These are phyloP conservation scores for Tulasnella sp. DNA, from an alignment of 768 basidiomycete species.

Conservation along the genomic window DNA sequence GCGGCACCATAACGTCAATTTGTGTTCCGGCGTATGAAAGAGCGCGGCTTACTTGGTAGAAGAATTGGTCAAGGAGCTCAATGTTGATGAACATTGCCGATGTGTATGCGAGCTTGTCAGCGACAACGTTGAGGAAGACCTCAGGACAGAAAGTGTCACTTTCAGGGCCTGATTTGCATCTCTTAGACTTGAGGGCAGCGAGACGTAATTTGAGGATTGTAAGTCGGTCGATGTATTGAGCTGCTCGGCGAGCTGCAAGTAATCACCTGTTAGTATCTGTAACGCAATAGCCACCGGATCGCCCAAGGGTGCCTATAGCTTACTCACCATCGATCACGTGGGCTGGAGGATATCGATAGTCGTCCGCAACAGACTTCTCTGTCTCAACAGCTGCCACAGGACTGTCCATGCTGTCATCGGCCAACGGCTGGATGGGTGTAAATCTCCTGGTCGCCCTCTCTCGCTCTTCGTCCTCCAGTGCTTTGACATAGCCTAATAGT, in stretches of 20 bases:
- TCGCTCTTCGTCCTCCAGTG: constrained; percentile 65
- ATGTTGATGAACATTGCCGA: constrained; percentile 99
- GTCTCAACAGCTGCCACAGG: constrained; percentile 31
- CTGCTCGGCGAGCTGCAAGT: constrained; percentile 74
- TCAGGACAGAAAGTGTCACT: constrained; percentile 90
- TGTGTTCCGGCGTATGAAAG: neutral
- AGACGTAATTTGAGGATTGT: constrained; percentile 77
- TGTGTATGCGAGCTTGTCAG: constrained; percentile 92
- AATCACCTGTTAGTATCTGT: neutral
- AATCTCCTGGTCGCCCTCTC: constrained; percentile 47
- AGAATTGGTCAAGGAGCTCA: constrained; percentile 95
- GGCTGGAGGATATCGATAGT: constrained; percentile 84
- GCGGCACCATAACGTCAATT: neutral
- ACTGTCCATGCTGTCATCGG: constrained; percentile 30
- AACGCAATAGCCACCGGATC: neutral
- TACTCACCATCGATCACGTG: constrained; percentile 82
- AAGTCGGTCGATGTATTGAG: constrained; percentile 75
- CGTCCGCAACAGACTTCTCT: constrained; percentile 41
- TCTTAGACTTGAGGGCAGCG: constrained; percentile 75
- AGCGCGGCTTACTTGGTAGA: constrained; percentile 66
- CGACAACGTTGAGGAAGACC: constrained; percentile 91
- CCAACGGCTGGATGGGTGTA: constrained; percentile 26
- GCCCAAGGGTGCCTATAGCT: neutral
- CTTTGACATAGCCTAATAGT: constrained; percentile 70
- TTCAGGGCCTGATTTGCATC: constrained; percentile 79